A percentile compares a stretch with the other conserved stretches of the same genome.
Evolutionary conservation across 2,329 filamentous ascomycete genomes (phyloP).

Genomic region (Penicillium sp.): DNA sequence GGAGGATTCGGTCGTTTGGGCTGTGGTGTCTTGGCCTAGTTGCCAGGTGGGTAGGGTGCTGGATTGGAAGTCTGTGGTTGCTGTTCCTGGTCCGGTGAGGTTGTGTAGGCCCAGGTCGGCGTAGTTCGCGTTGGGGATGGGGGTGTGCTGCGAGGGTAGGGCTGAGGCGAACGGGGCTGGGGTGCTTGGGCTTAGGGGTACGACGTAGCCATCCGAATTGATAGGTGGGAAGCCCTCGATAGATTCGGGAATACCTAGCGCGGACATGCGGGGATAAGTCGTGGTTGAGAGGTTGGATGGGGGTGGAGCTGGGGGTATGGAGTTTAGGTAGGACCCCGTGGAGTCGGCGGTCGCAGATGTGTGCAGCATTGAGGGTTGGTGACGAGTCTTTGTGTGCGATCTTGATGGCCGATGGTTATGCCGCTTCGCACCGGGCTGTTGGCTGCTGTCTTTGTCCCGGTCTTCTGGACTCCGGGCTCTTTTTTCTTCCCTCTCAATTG

Average conservation of each 20-base stretch:
- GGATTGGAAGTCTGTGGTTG: background rate
- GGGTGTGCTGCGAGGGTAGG: constrained; percentile 4
- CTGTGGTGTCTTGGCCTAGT: constrained; percentile 10
- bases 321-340: background rate
- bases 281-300: constrained; percentile 11
- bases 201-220: constrained; percentile 38
- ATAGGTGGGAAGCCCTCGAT: constrained; percentile 35
- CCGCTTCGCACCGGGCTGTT: constrained; percentile 10
- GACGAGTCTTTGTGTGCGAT: constrained; percentile 9
- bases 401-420: constrained; percentile 28
- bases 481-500: constrained; percentile 84
- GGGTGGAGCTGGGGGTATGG: constrained; percentile 1
- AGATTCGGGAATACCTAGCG: constrained; percentile 27
- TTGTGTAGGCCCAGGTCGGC: constrained; percentile 8
- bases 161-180: constrained; percentile 9
- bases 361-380: constrained; percentile 8
- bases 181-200: constrained; percentile 28
- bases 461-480: constrained; percentile 36
- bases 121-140: constrained; percentile 5
- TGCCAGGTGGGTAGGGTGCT: constrained; percentile 15
- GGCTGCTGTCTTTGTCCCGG: constrained; percentile 23
- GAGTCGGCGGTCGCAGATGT: constrained; percentile 7
- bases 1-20: constrained; percentile 3
- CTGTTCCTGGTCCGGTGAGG: constrained; percentile 7
- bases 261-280: constrained; percentile 7